Conservation (phyloP, 768 basidiomycete genomes). For the Rhizopogon vinicolor region DNA sequence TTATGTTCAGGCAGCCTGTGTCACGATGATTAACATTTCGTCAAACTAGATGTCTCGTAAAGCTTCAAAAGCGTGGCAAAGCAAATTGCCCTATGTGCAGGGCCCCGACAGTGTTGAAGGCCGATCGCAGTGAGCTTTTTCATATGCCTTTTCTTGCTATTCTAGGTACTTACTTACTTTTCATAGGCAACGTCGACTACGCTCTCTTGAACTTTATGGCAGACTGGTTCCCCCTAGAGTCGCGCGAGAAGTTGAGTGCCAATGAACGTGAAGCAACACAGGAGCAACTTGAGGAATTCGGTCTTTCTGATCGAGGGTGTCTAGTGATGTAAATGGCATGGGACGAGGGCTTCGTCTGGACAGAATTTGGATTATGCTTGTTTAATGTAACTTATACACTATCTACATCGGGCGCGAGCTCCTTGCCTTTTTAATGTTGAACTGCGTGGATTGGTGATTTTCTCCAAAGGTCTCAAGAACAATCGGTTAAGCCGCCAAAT, state of each 20-base stretch:
- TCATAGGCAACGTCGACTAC: slow-evolving; percentile 71
- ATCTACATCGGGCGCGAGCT: neutral
- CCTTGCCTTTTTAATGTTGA: neutral
- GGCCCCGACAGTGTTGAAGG: slow-evolving; percentile 67
- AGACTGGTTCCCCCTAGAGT: slow-evolving; percentile 88
- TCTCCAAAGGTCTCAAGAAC: too few relatives aligned
- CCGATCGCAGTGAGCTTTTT: slow-evolving; percentile 61
- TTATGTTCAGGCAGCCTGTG: neutral
- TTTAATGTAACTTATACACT: neutral
- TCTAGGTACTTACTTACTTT: neutral
- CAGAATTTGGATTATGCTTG: too few relatives aligned
- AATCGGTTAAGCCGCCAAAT: too few relatives aligned
- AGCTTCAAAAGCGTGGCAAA: slow-evolving; percentile 83
- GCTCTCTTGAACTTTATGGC: slow-evolving; percentile 82
- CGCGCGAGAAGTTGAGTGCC: slow-evolving; percentile 64
- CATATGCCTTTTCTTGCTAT: neutral
- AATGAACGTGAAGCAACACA: slow-evolving; percentile 71
- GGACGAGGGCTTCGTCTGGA: neutral
- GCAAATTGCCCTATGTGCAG: slow-evolving; percentile 84
- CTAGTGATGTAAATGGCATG: slow-evolving; percentile 31
- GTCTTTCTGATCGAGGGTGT: slow-evolving; percentile 39
- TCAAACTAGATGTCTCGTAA: slow-evolving; percentile 59
- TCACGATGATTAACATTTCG: slow-evolving; percentile 10
- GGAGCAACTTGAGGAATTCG: slow-evolving; percentile 66
- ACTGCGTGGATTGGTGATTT: neutral